Base-by-base conservation (phyloP, 1,139 yeast genomes). In the Hyphopichia khmerensis region DNA sequence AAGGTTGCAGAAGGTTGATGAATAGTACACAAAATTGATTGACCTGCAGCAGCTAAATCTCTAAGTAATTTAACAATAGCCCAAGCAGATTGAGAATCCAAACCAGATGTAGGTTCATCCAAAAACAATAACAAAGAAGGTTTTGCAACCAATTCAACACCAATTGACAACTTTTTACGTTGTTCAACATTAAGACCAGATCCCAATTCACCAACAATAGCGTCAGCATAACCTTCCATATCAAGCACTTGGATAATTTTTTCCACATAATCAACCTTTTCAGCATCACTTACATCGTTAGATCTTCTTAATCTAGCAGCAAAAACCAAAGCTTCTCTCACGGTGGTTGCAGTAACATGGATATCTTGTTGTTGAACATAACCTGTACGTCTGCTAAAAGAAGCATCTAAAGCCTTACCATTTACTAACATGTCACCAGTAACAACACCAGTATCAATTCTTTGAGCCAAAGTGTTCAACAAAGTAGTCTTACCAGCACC, bases 11-110 rank as follows among this genome's bases (percentile, higher is more conserved):
- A 66, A 39, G 75, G 75, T 48, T 69, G 75, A 50, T 69, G 75
- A 43, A 69, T 69, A 24, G 75, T 69, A 57, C 75, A 69, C 50
- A 69, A 60, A 46, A 69, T 68, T 30, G 74, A 69, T 55, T 69
- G 75, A 15, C 75, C 75, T 43, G 65, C 66, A 49, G 66, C 67
- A 33, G 73, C 72, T 48, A 69, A 65, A 43, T 68, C 66, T 53
- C 73, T 61, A 55, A 69, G 57, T 56, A 69, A 64, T 49, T 67
- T 62, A 55, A 72, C 67, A 43, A 69, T 65, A 21, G 75, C 65
- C 75, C 75, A 69, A 23, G 75, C 75, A 41, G 75, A 67, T 55
- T 69, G 74, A 16, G 73, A 67, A 48, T 67, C 73, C 48, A 67
- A 66, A 47, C 73, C 72, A 38, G 72, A 67, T 23, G 72, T 67